Evolutionary conservation across 768 basidiomycete genomes (phyloP).

Genomic region (Boletus pseudopeckii): DNA sequence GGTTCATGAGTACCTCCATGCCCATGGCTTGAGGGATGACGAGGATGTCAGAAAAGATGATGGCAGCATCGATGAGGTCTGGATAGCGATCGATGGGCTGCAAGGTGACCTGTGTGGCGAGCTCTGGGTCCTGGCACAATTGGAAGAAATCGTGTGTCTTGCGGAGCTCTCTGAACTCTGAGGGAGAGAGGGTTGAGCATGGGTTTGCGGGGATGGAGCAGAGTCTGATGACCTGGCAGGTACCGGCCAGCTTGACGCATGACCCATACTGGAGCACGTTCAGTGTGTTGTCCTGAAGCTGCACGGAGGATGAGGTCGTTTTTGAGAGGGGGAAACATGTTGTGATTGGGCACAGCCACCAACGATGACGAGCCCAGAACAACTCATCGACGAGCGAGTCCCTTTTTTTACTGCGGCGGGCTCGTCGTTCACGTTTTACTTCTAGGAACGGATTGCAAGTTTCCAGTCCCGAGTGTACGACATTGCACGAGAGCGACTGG

Average conservation of each 20-base stretch:
- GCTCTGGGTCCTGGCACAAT: conserved; percentile 85
- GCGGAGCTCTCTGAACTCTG: conserved; percentile 89
- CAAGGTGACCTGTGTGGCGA: conserved; percentile 86
- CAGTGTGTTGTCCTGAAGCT: conserved; percentile 82
- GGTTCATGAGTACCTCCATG: conserved; percentile 92
- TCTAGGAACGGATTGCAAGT: conserved; percentile 47
- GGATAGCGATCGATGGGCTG: conserved; percentile 90
- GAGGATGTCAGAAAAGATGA: conserved; percentile 98
- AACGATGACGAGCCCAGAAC: conserved; percentile 49
- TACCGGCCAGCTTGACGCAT: conserved; percentile 98
- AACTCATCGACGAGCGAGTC: conserved; percentile 63
- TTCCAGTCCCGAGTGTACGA: conserved; percentile 61
- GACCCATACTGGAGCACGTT: conserved; percentile 95
- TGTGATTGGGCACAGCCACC: conserved; percentile 13
- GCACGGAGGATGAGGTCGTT: conserved; percentile 91
- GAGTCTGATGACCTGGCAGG: conserved; percentile 66
- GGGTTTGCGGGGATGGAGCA: not conserved
- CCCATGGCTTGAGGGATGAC: conserved; percentile 98
- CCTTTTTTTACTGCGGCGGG: not conserved
- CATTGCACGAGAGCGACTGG: conserved; percentile 54
- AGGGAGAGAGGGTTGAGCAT: not conserved
- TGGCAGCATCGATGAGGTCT: conserved; percentile 88
- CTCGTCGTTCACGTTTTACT: not conserved
- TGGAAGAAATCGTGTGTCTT: conserved; percentile 91
- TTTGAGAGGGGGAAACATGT: conserved; percentile 64